Conservation (phyloP, 1,284 basidiomycete species). For the Pseudozyma sp. region DNA sequence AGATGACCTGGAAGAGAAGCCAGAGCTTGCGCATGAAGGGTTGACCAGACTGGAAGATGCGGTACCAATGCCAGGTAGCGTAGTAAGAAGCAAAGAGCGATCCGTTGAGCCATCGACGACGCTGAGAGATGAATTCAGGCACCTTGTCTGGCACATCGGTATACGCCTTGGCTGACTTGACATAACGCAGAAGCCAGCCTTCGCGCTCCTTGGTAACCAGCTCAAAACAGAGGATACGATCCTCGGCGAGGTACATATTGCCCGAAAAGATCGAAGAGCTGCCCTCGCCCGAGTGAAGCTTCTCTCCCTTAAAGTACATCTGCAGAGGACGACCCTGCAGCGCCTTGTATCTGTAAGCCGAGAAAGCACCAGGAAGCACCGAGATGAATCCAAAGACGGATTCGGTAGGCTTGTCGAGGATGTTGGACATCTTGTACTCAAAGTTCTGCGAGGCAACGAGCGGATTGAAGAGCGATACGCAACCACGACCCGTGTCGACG, state of each 20-base stretch:
- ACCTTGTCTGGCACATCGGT: constrained; percentile 66
- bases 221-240: constrained; percentile 67
- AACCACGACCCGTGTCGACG: constrained; percentile 84
- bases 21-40: constrained; percentile 57
- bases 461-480: constrained; percentile 74
- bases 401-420: constrained; percentile 74
- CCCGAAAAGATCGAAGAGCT: constrained; percentile 62
- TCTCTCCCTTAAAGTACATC: constrained; percentile 92
- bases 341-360: constrained; percentile 82
- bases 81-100: constrained; percentile 64
- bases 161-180: constrained; percentile 64
- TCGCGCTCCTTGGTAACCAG: constrained; percentile 69
- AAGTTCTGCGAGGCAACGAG: constrained; percentile 74
- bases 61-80: constrained; percentile 62
- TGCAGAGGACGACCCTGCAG: constrained; percentile 85
- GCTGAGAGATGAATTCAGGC: constrained; percentile 65
- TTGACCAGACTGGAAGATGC: constrained; percentile 64
- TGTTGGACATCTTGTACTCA: constrained; percentile 67
- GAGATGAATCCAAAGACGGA: constrained; percentile 87
- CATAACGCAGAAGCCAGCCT: constrained; percentile 65
- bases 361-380: constrained; percentile 91
- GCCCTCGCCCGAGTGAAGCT: constrained; percentile 71
- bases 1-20: constrained; percentile 65
- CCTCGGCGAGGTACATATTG: constrained; percentile 68
- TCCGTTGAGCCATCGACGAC: constrained; percentile 66